Evolutionary conservation across 306 rosid species (phyloP).

Genomic region (Medicago arabica): DNA sequence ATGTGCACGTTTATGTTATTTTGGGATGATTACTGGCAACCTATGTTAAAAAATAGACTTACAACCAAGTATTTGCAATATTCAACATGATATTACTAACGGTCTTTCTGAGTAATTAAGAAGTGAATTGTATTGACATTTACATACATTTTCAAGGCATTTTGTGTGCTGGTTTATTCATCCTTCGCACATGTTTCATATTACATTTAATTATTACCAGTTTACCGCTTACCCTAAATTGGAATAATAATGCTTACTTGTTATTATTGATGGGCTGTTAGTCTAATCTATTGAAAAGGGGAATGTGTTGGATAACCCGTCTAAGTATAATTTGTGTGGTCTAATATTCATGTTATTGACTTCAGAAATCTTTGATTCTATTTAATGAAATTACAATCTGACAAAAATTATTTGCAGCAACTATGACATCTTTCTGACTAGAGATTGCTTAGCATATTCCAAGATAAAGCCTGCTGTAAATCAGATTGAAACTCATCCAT

Average conservation of each 20-base stretch:
- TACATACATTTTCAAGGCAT: slow-evolving; percentile 7
- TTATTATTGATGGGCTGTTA: slow-evolving; percentile 18
- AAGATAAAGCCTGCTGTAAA: slow-evolving; percentile 95
- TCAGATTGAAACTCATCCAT: slow-evolving; percentile 95
- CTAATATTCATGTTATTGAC: slow-evolving; percentile 21
- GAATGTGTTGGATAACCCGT: slow-evolving; percentile 25
- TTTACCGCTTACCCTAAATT: background rate
- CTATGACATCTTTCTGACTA: slow-evolving; percentile 82
- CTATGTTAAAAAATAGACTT: background rate
- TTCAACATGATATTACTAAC: background rate
- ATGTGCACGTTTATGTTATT: slow-evolving; percentile 23
- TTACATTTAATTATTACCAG: background rate
- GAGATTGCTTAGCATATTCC: slow-evolving; percentile 90
- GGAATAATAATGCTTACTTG: background rate
- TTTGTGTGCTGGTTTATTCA: slow-evolving; percentile 7
- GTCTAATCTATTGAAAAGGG: slow-evolving; percentile 21
- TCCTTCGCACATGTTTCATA: slow-evolving; percentile 10
- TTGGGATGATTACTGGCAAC: slow-evolving; percentile 7
- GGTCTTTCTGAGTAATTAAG: slow-evolving; percentile 2
- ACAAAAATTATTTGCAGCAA: slow-evolving; percentile 76
- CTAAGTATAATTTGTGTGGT: slow-evolving; percentile 4
- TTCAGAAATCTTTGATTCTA: slow-evolving; percentile 29
- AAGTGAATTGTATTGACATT: slow-evolving; percentile 12
- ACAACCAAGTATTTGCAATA: slow-evolving; percentile 31
- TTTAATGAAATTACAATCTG: slow-evolving; percentile 41